A percentile compares a stretch with the other conserved stretches of the same genome.
Evolutionary conservation across 2,329 filamentous ascomycete species (phyloP).

Genomic region (Ophiosphaerella narmari): DNA sequence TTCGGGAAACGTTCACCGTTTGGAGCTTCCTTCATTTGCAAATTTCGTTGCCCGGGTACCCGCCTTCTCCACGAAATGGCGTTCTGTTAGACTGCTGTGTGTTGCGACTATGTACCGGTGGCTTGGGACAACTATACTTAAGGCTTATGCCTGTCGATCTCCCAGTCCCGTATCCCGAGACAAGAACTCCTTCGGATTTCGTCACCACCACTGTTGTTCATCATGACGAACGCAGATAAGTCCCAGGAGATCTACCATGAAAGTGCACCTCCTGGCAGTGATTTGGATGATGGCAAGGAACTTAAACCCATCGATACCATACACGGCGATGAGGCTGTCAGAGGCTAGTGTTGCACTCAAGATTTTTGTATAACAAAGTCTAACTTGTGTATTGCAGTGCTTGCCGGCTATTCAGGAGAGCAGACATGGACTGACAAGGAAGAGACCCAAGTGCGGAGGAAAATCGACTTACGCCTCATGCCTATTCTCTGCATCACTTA

Average conservation of each 20-base stretch:
- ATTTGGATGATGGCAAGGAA: no score
- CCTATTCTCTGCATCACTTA: conserved; percentile 32
- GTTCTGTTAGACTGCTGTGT: conserved; percentile 2
- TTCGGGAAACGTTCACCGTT: no score
- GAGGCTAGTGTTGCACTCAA: no score
- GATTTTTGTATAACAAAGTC: neutral
- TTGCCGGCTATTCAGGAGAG: conserved; percentile 50
- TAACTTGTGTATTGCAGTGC: conserved; percentile 17
- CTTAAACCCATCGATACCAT: no score
- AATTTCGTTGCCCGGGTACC: neutral
- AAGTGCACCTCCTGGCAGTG: no score
- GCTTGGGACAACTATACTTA: conserved; percentile 16
- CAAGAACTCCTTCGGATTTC: neutral
- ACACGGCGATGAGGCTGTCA: no score
- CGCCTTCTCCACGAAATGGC: conserved; percentile 12
- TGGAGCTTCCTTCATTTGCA: neutral
- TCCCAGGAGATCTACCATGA: neutral
- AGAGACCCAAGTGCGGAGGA: conserved; percentile 30
- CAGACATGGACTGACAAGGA: conserved; percentile 52
- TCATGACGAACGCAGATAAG: no score
- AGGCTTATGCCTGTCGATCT: conserved; percentile 9
- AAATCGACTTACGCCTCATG: conserved; percentile 30
- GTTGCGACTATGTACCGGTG: conserved; percentile 10
- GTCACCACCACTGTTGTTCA: neutral
- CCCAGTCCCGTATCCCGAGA: neutral